Conservation (phyloP, 1,139 yeast species). For the Sugiyamaella xylanicola region DNA sequence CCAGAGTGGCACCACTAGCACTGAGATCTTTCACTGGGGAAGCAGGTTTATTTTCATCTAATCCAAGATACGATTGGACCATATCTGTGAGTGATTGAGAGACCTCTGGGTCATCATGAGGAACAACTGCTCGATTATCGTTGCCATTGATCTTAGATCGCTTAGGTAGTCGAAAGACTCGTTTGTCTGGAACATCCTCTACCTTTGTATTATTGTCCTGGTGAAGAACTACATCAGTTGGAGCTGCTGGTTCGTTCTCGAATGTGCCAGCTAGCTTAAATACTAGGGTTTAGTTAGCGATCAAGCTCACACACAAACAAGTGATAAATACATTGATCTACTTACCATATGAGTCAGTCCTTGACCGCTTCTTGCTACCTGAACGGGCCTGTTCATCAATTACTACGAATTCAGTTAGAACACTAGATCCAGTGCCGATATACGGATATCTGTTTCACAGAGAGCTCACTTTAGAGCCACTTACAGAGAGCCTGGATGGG, state of each 20-base stretch:
- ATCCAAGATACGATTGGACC: constrained; percentile 58
- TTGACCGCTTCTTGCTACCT: constrained; percentile 49
- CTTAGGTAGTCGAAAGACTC: constrained; percentile 30
- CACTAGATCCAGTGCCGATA: no score
- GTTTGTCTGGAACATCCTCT: constrained; percentile 22
- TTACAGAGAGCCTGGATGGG: constrained; percentile 76
- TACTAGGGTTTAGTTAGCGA: constrained; percentile 38
- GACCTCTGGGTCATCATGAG: constrained; percentile 47
- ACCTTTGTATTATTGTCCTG: constrained; percentile 28
- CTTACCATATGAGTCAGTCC: constrained; percentile 37
- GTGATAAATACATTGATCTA: neutral
- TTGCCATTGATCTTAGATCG: constrained; percentile 10
- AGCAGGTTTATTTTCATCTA: constrained; percentile 20
- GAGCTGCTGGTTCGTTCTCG: constrained; percentile 47
- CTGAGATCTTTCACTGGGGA: constrained; percentile 3
- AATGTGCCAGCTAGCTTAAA: constrained; percentile 65
- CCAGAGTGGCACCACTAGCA: constrained; percentile 11
- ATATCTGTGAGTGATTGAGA: constrained; percentile 69
- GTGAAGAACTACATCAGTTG: constrained; percentile 29
- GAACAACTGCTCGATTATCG: constrained; percentile 33
- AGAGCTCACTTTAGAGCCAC: no score
- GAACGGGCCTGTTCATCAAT: constrained; percentile 46
- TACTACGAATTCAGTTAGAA: constrained; percentile 36
- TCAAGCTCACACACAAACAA: neutral
- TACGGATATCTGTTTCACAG: no score